Percentiles rank a stretch among this genome's conserved stretches.
phyloP scores from a whole-genome alignment of 441 rosid genomes.

The Erysimum pusillum region DNA sequence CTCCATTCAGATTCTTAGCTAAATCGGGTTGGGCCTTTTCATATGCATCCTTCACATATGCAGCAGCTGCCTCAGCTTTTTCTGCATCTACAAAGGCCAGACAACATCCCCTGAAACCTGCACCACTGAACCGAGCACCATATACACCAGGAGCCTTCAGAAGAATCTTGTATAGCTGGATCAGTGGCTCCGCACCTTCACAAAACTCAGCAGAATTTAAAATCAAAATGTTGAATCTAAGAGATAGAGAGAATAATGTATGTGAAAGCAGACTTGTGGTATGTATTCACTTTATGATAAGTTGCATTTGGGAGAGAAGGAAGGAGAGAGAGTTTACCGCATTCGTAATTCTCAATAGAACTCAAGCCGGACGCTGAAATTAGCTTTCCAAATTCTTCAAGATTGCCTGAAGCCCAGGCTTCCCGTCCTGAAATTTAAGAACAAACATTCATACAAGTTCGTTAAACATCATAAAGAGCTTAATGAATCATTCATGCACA shows the following conservation, averaged over 20 bases:
- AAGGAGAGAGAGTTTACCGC: slow-evolving; percentile 58
- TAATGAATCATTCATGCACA: background rate
- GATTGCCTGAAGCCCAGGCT: slow-evolving; percentile 82
- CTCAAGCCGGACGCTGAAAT: slow-evolving; percentile 92
- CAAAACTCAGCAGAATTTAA: slow-evolving; percentile 33
- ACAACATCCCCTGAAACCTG: slow-evolving; percentile 96
- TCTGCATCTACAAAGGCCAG: slow-evolving; percentile 74
- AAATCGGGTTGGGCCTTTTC: slow-evolving; percentile 68
- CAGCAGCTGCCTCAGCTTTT: slow-evolving; percentile 69
- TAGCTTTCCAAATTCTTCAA: slow-evolving; percentile 78
- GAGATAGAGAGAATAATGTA: background rate
- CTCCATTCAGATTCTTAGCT: slow-evolving; percentile 57
- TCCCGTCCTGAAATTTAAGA: slow-evolving; percentile 66
- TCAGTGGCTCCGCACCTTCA: slow-evolving; percentile 85
- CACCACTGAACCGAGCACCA: slow-evolving; percentile 95
- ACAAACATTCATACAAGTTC: slow-evolving; percentile 25
- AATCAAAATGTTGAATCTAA: background rate
- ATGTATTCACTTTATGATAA: background rate
- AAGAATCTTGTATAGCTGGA: slow-evolving; percentile 76
- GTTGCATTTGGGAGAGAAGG: background rate
- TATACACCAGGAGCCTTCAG: slow-evolving; percentile 76
- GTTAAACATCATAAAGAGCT: slow-evolving; percentile 7
- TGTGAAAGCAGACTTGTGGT: slow-evolving; percentile 8
- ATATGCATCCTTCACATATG: slow-evolving; percentile 71
- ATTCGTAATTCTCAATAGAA: slow-evolving; percentile 91